These are phyloP conservation scores for Chamaecrista fasciculata DNA, from an alignment of 306 rosid species.

Conservation along the genomic window DNA sequence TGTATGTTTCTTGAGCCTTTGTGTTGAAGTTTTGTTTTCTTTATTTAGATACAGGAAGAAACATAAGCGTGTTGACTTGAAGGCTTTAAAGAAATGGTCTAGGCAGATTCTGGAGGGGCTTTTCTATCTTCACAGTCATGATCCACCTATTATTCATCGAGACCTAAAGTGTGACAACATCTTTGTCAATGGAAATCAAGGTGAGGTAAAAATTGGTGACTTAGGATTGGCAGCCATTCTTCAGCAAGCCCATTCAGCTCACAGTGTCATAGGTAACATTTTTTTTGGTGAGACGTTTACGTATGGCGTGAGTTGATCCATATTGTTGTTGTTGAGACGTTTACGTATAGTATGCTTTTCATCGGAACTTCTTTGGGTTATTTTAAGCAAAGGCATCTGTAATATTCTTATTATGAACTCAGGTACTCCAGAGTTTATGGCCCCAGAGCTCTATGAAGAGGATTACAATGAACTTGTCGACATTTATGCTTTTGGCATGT, in stretches of 20 bases:
- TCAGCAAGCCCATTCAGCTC: slow-evolving; percentile 83
- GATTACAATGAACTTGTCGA: slow-evolving; percentile 96
- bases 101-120: slow-evolving; percentile 97
- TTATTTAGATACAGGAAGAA: slow-evolving; percentile 75
- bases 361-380: slow-evolving; percentile 1
- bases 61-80: slow-evolving; percentile 89
- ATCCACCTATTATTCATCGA: slow-evolving; percentile 93
- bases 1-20: slow-evolving; percentile 5
- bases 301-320: slow-evolving; percentile 20
- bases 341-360: slow-evolving; percentile 16
- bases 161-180: slow-evolving; percentile 96
- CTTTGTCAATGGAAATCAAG: slow-evolving; percentile 97
- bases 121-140: slow-evolving; percentile 85
- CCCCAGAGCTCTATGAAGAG: slow-evolving; percentile 96
- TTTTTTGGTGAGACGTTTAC: background rate
- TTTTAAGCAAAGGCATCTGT: slow-evolving; percentile 21
- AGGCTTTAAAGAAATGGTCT: slow-evolving; percentile 98
- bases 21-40: slow-evolving; percentile 19
- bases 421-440: slow-evolving; percentile 99
- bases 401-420: slow-evolving; percentile 23
- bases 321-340: slow-evolving; percentile 17
- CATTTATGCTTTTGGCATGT: slow-evolving; percentile 98
- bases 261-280: slow-evolving; percentile 85
- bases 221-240: slow-evolving; percentile 94
- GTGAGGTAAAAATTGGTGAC: slow-evolving; percentile 98